Percentiles rank a stretch among this genome's conserved stretches.
These are phyloP conservation scores for Aspergillus pseudoglaucus DNA, from an alignment of 2,329 filamentous ascomycete species.

Conservation along the genomic window DNA sequence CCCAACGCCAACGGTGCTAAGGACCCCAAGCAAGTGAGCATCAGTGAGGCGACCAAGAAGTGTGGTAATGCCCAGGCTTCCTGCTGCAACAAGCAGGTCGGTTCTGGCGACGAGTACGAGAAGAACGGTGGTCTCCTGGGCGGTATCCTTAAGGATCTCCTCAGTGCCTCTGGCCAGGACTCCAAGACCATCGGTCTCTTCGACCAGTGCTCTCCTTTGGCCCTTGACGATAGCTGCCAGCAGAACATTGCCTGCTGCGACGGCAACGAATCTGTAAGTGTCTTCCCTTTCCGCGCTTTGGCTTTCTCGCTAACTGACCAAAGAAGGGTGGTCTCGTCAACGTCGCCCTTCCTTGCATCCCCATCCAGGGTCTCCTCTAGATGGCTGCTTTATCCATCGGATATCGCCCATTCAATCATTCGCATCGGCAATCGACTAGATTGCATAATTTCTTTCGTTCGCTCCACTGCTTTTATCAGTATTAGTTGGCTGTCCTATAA, in stretches of 20 bases:
- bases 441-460: too few species aligned
- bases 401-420: too few species aligned
- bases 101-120: background rate
- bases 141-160: background rate
- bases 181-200: constrained; percentile 1
- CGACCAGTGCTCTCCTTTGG: background rate
- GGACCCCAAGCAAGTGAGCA: background rate
- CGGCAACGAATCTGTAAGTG: background rate
- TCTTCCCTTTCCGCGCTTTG: background rate
- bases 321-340: constrained; percentile 3
- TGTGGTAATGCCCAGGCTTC: constrained; percentile 3
- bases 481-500: too few species aligned
- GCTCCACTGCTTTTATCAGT: too few species aligned
- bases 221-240: background rate
- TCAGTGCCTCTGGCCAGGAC: background rate
- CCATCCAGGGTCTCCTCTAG: constrained; percentile 3
- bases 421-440: too few species aligned
- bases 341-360: constrained; percentile 3
- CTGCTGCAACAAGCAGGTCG: constrained; percentile 5
- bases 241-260: constrained; percentile 10
- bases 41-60: constrained; percentile 1
- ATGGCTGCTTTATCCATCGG: background rate
- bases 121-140: background rate
- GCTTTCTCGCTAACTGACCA: background rate
- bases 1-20: background rate